phyloP scores from a whole-genome alignment of 805 yeast species.

The Spathaspora gorwiae region DNA sequence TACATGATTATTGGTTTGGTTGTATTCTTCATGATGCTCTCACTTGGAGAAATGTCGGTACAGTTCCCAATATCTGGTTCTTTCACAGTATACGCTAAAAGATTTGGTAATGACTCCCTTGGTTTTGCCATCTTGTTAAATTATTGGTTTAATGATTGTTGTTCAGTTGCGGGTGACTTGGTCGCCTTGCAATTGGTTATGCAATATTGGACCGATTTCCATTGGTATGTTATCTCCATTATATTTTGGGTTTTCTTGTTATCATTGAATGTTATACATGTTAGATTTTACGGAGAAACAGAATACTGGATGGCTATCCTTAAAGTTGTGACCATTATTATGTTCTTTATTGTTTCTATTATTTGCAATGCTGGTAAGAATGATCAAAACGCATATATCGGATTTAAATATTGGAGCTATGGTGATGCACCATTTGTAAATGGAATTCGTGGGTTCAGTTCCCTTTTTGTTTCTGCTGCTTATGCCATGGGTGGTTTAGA shows the following conservation, averaged over 20 bases:
- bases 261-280: constrained; percentile 35
- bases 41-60: constrained; percentile 55
- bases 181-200: constrained; percentile 44
- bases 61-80: constrained; percentile 54
- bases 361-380: constrained; percentile 59
- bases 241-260: constrained; percentile 52
- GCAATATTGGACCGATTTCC: constrained; percentile 47
- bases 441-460: constrained; percentile 50
- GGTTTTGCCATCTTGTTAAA: constrained; percentile 50
- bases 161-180: constrained; percentile 45
- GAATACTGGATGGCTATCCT: constrained; percentile 37
- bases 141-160: constrained; percentile 51
- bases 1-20: constrained; percentile 36
- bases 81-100: constrained; percentile 44
- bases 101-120: constrained; percentile 47
- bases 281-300: constrained; percentile 38
- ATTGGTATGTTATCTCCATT: constrained; percentile 47
- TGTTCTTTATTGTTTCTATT: constrained; percentile 52
- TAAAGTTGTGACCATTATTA: constrained; percentile 49
- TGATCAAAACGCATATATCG: constrained; percentile 34
- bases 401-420: constrained; percentile 39
- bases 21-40: constrained; percentile 49
- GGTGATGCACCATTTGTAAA: constrained; percentile 52
- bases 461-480: constrained; percentile 47
- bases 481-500: constrained; percentile 51